A percentile compares a stretch with the other conserved stretches of the same genome.
phyloP scores from a whole-genome alignment of 306 rosid genomes.

The Vigna mungo region DNA sequence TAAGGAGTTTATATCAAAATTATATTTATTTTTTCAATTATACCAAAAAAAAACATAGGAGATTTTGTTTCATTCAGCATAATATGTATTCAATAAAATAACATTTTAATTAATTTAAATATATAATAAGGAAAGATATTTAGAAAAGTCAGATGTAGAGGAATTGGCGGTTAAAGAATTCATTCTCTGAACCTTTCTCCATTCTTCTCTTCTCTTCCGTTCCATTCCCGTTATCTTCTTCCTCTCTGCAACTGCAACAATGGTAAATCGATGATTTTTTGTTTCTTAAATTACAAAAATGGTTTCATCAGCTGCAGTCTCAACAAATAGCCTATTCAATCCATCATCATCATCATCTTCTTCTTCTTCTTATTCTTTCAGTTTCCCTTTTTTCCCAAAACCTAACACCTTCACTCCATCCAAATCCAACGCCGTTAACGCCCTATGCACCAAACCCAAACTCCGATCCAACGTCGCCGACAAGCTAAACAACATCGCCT shows the following conservation, averaged over 20 bases:
- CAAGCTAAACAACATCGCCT: conserved; percentile 43
- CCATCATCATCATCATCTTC: neutral
- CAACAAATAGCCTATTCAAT: neutral
- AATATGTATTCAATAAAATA: no score
- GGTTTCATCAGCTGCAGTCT: neutral
- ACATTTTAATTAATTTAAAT: no score
- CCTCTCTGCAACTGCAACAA: neutral
- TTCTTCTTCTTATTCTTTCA: neutral
- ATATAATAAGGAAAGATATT: no score
- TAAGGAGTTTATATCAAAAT: no score
- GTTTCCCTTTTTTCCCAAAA: neutral
- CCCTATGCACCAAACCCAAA: neutral
- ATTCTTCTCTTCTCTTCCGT: neutral
- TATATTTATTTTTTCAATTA: no score
- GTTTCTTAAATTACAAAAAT: neutral
- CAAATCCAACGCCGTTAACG: neutral
- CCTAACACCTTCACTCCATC: neutral
- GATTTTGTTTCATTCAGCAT: no score
- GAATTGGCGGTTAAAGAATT: no score
- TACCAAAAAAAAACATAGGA: no score
- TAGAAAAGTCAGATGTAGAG: no score
- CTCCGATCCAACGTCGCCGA: neutral
- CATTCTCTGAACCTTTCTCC: no score
- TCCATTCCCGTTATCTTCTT: neutral
- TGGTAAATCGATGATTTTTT: no score